Evolutionary conservation across 2,329 filamentous ascomycete species (phyloP).

Genomic region (Chrysosporium keratinophilum): DNA sequence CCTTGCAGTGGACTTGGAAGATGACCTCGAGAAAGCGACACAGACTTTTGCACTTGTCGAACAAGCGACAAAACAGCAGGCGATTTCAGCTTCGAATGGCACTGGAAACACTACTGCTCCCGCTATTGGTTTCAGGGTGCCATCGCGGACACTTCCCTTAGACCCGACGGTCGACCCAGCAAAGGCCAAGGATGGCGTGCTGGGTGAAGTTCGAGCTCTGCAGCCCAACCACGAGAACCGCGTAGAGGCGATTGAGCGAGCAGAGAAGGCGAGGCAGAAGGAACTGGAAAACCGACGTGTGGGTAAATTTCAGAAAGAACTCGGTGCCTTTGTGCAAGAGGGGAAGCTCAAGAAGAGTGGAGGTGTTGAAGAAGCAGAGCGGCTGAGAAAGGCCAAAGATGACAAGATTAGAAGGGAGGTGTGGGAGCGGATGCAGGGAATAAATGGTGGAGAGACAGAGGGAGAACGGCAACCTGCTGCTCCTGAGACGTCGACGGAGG

Average conservation of each 20-base stretch:
- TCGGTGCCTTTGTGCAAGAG: slow-evolving; percentile 74
- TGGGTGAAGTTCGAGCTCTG: slow-evolving; percentile 85
- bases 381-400: slow-evolving; percentile 72
- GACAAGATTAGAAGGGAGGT: slow-evolving; percentile 74
- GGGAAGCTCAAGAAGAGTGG: slow-evolving; percentile 93
- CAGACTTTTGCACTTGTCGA: slow-evolving; percentile 93
- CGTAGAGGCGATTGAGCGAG: slow-evolving; percentile 92
- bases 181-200: slow-evolving; percentile 78
- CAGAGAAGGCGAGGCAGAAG: slow-evolving; percentile 79
- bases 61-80: slow-evolving; percentile 95
- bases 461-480: slow-evolving; percentile 2
- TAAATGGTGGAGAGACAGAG: slow-evolving; percentile 40
- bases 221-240: slow-evolving; percentile 90
- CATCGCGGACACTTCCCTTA: slow-evolving; percentile 43
- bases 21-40: slow-evolving; percentile 87
- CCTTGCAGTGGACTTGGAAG: slow-evolving; percentile 78
- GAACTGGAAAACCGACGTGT: slow-evolving; percentile 67
- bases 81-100: slow-evolving; percentile 50
- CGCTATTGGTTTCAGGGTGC: slow-evolving; percentile 36
- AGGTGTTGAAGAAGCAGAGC: slow-evolving; percentile 86
- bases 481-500: slow-evolving; percentile 19
- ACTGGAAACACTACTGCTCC: slow-evolving; percentile 27
- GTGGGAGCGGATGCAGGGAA: slow-evolving; percentile 44
- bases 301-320: slow-evolving; percentile 75
- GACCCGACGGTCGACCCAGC: slow-evolving; percentile 56